phyloP scores from a whole-genome alignment of 306 rosid species.

The Boehmeria nivea region DNA sequence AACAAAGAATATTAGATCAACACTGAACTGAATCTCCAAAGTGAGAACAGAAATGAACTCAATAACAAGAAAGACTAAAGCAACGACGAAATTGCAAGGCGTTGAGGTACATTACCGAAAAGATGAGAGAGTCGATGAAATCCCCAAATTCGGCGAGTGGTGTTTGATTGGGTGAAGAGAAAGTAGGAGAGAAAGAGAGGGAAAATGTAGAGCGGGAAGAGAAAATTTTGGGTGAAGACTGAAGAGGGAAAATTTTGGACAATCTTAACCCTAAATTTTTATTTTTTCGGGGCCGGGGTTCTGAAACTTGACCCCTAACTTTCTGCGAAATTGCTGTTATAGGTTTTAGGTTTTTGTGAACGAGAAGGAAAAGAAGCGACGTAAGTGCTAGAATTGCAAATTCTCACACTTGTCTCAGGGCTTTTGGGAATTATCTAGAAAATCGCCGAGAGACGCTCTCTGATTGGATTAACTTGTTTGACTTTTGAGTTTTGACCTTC shows the following conservation, averaged over 20 bases:
- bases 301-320: conserved; percentile 14
- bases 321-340: conserved; percentile 15
- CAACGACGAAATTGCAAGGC: too few relatives aligned
- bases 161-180: neutral
- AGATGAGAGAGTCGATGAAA: neutral
- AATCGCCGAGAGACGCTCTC: neutral
- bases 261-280: too few relatives aligned
- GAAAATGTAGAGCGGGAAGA: conserved; percentile 10
- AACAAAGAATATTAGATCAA: too few relatives aligned
- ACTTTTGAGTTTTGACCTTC: too few relatives aligned
- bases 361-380: neutral
- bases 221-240: neutral
- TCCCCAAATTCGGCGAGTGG: conserved; percentile 1
- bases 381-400: too few relatives aligned
- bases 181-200: neutral
- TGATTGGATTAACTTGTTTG: neutral
- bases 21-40: too few relatives aligned
- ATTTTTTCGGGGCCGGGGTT: too few relatives aligned
- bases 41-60: too few relatives aligned
- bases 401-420: neutral
- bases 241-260: too few relatives aligned
- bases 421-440: neutral
- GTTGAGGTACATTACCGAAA: conserved; percentile 6
- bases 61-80: too few relatives aligned
- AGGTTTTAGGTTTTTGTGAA: neutral